phyloP scores from a whole-genome alignment of 306 rosid genomes.

The Argentina anserina region DNA sequence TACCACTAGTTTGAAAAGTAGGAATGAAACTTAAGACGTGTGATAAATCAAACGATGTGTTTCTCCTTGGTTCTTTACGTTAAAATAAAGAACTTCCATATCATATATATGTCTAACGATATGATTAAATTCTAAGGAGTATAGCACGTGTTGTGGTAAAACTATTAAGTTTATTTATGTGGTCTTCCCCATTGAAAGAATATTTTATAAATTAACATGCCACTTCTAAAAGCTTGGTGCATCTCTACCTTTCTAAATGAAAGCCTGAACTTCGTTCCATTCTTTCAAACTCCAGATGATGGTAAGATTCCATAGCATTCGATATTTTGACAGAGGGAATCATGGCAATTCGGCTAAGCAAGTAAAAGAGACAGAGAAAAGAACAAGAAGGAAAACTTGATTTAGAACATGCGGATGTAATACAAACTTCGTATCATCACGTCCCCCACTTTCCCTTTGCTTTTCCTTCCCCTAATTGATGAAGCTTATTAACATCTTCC shows the following conservation, averaged over 20 bases:
- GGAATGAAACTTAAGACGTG: background rate
- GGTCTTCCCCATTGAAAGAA: background rate
- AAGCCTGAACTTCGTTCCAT: background rate
- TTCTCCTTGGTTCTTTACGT: background rate
- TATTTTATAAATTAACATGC: background rate
- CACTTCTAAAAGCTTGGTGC: background rate
- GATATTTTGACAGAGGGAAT: background rate
- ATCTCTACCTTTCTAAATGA: background rate
- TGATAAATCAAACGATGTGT: background rate
- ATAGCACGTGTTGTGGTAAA: background rate
- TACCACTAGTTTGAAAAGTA: background rate
- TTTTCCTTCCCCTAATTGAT: constrained; percentile 1
- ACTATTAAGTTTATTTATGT: background rate
- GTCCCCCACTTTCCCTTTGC: constrained; percentile 5
- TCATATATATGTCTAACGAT: background rate
- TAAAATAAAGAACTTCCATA: background rate
- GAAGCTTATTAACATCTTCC: constrained; percentile 15
- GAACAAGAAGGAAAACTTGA: background rate
- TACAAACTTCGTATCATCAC: constrained; percentile 10
- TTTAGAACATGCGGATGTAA: constrained; percentile 2
- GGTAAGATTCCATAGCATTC: background rate
- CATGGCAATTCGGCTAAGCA: constrained; percentile 8
- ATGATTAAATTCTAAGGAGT: background rate
- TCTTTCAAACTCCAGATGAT: background rate
- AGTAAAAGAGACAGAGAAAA: background rate